Evolutionary conservation across 2,329 filamentous ascomycete species (phyloP).

Genomic region (Stachybotrys echinatus): DNA sequence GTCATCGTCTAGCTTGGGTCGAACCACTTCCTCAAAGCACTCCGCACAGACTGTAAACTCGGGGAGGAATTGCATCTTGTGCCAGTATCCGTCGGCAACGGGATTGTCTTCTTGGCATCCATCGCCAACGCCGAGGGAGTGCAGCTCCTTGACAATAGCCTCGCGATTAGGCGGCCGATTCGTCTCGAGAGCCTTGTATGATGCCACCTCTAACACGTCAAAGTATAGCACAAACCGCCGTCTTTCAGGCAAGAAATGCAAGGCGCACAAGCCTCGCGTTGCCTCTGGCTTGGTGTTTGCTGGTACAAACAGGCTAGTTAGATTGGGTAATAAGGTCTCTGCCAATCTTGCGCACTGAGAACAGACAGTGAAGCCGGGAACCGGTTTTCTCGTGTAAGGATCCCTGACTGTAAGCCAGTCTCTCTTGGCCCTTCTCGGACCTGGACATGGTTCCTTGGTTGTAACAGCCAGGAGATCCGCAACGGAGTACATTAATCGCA

Average conservation of each 20-base stretch:
- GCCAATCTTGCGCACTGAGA: conserved; percentile 67
- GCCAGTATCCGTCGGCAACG: conserved; percentile 63
- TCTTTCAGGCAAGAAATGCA: conserved; percentile 53
- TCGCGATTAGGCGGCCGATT: conserved; percentile 49
- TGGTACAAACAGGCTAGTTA: conserved; percentile 61
- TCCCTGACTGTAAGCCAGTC: conserved; percentile 75
- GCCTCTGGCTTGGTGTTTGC: conserved; percentile 40
- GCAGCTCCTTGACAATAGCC: conserved; percentile 59
- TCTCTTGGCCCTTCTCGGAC: conserved; percentile 47
- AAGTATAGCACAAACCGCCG: conserved; percentile 55
- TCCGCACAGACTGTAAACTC: conserved; percentile 82
- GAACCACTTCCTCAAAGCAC: conserved; percentile 78
- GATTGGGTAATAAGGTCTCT: conserved; percentile 66
- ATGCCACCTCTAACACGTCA: conserved; percentile 52
- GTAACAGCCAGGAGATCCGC: conserved; percentile 50
- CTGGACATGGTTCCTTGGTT: conserved; percentile 52
- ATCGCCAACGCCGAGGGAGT: conserved; percentile 49
- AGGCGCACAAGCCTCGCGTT: conserved; percentile 57
- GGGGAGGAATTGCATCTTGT: conserved; percentile 69
- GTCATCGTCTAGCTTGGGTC: conserved; percentile 53
- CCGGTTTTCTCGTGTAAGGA: conserved; percentile 54
- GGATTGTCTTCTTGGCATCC: conserved; percentile 64
- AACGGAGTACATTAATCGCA: conserved; percentile 65
- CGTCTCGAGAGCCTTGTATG: conserved; percentile 42
- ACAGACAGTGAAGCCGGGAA: conserved; percentile 72